Evolutionary conservation across 1,139 yeast species (phyloP).

Genomic region (Candida pseudocylindracea): DNA sequence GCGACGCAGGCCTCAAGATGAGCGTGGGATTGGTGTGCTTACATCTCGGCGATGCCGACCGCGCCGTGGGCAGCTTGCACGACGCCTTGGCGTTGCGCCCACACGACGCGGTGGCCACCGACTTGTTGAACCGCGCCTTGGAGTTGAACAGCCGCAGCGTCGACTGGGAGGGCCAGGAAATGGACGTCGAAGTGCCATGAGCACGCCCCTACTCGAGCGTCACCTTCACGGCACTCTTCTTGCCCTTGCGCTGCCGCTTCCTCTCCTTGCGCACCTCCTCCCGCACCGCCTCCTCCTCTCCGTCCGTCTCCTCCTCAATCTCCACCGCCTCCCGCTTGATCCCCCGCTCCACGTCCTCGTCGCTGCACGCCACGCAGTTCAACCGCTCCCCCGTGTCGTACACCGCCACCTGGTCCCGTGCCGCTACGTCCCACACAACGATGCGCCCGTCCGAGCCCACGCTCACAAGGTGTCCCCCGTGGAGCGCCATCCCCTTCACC

Average conservation of each 20-base stretch:
- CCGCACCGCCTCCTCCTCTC: slow-evolving; percentile 12
- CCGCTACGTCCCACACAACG: slow-evolving; percentile 62
- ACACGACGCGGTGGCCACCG: slow-evolving; percentile 68
- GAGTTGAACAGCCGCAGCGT: slow-evolving; percentile 23
- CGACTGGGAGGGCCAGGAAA: too few species aligned
- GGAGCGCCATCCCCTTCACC: slow-evolving; percentile 50
- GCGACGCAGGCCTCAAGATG: slow-evolving; percentile 55
- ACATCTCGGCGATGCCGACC: slow-evolving; percentile 36
- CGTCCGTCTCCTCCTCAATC: slow-evolving; percentile 46
- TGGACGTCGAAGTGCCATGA: too few species aligned
- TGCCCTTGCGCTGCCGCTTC: not conserved
- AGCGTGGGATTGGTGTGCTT: slow-evolving; percentile 72
- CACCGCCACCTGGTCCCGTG: slow-evolving; percentile 66
- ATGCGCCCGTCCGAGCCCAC: slow-evolving; percentile 87
- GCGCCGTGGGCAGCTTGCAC: slow-evolving; percentile 62
- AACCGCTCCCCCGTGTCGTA: slow-evolving; percentile 86
- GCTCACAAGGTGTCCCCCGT: slow-evolving; percentile 36
- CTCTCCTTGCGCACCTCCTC: not conserved
- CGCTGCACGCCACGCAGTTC: slow-evolving; percentile 62
- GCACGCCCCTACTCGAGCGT: too few species aligned
- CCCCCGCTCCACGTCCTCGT: slow-evolving; percentile 56
- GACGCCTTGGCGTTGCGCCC: slow-evolving; percentile 65
- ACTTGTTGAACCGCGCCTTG: slow-evolving; percentile 58
- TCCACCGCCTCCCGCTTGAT: slow-evolving; percentile 17
- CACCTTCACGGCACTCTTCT: too few species aligned